These are phyloP conservation scores for Diutina catenulata DNA, from an alignment of 1,139 yeast species.

Conservation along the genomic window DNA sequence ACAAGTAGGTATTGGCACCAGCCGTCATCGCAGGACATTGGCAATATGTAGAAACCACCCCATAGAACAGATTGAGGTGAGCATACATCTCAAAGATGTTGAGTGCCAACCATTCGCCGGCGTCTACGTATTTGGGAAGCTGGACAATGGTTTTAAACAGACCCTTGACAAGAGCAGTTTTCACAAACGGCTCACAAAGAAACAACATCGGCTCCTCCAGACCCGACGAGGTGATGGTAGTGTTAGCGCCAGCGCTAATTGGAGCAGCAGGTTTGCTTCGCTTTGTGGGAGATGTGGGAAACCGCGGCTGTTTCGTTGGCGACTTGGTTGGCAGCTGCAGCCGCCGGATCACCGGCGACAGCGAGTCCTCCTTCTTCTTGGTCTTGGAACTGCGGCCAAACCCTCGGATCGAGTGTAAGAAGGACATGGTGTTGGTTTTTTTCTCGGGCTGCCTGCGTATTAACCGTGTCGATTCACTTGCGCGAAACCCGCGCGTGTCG, in stretches of 20 bases:
- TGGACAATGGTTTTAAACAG: constrained; percentile 93
- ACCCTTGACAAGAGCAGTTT: constrained; percentile 94
- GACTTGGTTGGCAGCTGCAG: constrained; percentile 27
- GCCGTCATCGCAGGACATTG: constrained; percentile 93
- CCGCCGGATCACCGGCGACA: constrained; percentile 27
- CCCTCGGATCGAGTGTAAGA: constrained; percentile 41
- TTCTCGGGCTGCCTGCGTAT: background rate
- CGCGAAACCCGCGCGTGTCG: too few relatives aligned
- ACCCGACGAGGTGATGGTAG: constrained; percentile 6
- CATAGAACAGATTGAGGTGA: constrained; percentile 77
- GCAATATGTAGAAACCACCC: too few relatives aligned
- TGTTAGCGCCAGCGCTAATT: background rate
- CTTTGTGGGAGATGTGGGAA: constrained; percentile 17
- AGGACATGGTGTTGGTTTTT: constrained; percentile 21
- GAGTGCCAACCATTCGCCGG: constrained; percentile 91
- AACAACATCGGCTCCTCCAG: constrained; percentile 30
- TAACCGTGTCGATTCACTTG: too few relatives aligned
- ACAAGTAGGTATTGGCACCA: constrained; percentile 79
- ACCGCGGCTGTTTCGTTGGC: constrained; percentile 19
- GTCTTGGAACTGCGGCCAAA: constrained; percentile 56
- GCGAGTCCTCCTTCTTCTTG: constrained; percentile 31
- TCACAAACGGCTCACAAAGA: constrained; percentile 85
- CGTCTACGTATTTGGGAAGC: constrained; percentile 87
- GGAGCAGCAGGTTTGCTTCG: constrained; percentile 17
- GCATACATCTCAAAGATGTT: constrained; percentile 85